Conservation (phyloP, 257 asterid genomes). For the Solanum gracilifrons region DNA sequence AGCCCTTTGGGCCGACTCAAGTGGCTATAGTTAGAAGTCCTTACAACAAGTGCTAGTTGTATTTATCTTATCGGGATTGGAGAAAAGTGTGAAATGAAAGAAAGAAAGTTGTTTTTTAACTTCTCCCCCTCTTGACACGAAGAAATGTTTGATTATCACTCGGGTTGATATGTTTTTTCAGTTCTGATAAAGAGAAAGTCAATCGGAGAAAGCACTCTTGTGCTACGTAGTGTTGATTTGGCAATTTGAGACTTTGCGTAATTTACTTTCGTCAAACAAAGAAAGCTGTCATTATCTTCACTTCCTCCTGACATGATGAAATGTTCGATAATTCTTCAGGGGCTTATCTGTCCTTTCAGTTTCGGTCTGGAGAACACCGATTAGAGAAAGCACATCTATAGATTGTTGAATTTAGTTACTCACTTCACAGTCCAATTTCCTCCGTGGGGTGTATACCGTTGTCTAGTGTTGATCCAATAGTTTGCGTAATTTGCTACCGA, state of each 20-base stretch:
- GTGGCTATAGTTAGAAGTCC: background rate
- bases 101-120: background rate
- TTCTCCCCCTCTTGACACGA: background rate
- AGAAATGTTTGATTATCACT: background rate
- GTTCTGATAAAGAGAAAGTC: background rate
- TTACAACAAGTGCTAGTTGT: background rate
- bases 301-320: background rate
- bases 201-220: background rate
- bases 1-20: background rate
- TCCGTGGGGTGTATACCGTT: too few relatives aligned
- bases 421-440: too few relatives aligned
- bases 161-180: rapidly evolving
- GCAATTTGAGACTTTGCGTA: background rate
- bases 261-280: background rate
- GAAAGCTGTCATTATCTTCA: background rate
- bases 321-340: background rate
- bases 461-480: background rate
- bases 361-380: background rate
- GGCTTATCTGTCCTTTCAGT: background rate
- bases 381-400: background rate
- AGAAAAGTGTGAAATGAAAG: background rate
- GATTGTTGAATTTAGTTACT: too few relatives aligned
- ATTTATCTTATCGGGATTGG: background rate
- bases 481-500: background rate
- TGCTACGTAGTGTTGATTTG: background rate